Evolutionary conservation across 129 eudicot species (phyloP), one percentile per base, ranked within the genome.

Genomic region (Logfia minima): DNA sequence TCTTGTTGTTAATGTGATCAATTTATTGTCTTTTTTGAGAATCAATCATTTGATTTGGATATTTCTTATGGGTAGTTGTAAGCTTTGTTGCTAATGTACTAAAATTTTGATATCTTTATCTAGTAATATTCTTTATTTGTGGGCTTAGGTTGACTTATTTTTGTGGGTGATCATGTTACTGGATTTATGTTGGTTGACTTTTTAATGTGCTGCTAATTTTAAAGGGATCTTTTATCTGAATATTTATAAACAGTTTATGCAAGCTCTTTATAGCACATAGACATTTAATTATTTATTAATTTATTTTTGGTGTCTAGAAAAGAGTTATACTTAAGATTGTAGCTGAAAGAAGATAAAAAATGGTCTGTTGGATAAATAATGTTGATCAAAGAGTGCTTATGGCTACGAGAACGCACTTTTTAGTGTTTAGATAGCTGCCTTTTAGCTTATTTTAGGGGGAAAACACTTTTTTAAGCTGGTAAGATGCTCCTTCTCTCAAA

Each of bases 21-120:
- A 26, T 14, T 19, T 13, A 26, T 58, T 6, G 28, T 28, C 8
- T 11, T 41, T 41, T 37, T 37, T 37, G 2, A 39, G 3, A 39
- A 45, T 13, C 18, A 45, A 3, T 28, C 0, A 22, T 32, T 14
- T 77, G 53, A 26, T 67, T 52, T 67, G 55, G 55, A 48, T 23
- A 6, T 16, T 23, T 55, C 68, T 67, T 56, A 39, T 58, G 61
- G 69, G 61, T 68, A 55, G 17, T 9, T 65, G 80, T 64, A 28
- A 34, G 66, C 51, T 76, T 29, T 75, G 34, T 64, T 66, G 37
- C 23, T 39, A 60, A 37, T 62, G 70, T 74, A 48, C 72, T 35
- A 5, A 58, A 22, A 18, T 64, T 9, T 64, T 28, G 31, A 55
- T 18, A 55, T 55, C 3, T 41, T 41, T 41, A 2, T 34, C 8